Evolutionary conservation across 2,329 filamentous ascomycete genomes (phyloP).

Genomic region (Akanthomyces uredinophilus): DNA sequence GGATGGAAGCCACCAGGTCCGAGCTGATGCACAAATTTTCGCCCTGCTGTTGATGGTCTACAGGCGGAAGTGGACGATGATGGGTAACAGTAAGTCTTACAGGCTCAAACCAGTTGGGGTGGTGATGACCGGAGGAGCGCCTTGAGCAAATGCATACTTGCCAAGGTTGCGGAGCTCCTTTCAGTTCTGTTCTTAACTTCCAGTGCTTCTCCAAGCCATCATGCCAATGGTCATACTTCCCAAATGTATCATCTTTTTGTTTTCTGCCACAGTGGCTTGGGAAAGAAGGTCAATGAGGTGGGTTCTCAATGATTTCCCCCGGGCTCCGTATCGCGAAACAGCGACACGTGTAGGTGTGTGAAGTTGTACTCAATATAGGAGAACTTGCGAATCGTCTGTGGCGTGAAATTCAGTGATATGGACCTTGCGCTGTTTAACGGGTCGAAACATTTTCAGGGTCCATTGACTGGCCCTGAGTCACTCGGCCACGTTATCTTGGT

Average conservation of each 20-base stretch:
- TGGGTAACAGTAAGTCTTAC: not conserved
- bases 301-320: not conserved
- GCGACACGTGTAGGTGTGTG: not conserved
- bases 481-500: not conserved
- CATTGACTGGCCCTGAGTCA: not conserved
- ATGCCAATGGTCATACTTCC: not conserved
- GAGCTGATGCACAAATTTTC: not conserved
- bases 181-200: not conserved
- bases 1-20: not conserved
- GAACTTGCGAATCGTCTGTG: not conserved
- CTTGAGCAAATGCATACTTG: not conserved
- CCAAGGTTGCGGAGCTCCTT: not conserved
- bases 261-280: not conserved
- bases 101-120: not conserved
- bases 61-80: not conserved
- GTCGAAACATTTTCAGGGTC: not conserved
- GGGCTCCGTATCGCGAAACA: not conserved
- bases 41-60: not conserved
- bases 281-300: not conserved
- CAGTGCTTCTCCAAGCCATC: not conserved
- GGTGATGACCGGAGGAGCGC: not conserved
- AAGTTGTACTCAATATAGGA: not conserved
- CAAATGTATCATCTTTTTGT: not conserved
- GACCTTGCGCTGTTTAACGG: not conserved
- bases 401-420: not conserved